Percentiles rank a stretch among this genome's conserved stretches.
phyloP scores from a whole-genome alignment of 345 rosid species.

The Diplotaxis tenuifolia region DNA sequence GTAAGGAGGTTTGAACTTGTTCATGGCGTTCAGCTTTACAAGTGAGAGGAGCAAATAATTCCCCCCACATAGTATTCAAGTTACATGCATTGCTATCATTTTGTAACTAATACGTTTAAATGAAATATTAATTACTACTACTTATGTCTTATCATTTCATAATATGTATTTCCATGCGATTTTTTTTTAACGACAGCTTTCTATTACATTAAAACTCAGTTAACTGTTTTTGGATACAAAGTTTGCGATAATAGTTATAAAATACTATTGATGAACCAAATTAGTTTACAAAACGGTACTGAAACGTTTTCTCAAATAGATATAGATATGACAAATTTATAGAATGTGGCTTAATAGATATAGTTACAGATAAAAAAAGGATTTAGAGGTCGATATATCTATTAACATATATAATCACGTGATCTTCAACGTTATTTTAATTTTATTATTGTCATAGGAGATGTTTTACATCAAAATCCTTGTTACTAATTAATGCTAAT shows the following conservation, averaged over 20 bases:
- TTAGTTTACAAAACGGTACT: background rate
- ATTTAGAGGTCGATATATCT: background rate
- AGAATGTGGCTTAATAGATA: background rate
- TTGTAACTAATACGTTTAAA: constrained; percentile 5
- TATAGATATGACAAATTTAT: background rate
- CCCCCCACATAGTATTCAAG: background rate
- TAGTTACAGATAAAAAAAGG: background rate
- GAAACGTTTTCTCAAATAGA: background rate
- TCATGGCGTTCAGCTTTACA: constrained; percentile 21
- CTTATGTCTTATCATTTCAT: background rate
- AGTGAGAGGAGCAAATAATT: constrained; percentile 17
- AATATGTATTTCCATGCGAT: constrained; percentile 8
- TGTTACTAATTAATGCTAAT: too few relatives aligned
- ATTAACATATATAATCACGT: background rate
- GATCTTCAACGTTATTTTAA: background rate
- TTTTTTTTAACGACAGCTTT: background rate
- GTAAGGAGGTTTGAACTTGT: constrained; percentile 10
- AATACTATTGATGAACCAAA: background rate
- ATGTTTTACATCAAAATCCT: background rate
- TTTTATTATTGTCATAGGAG: background rate
- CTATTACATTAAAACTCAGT: background rate
- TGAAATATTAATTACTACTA: constrained; percentile 7
- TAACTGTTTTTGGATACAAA: background rate
- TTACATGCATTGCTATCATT: constrained; percentile 6
- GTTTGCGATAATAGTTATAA: background rate